These are phyloP conservation scores for Papilionanthe hybrid DNA, from an alignment of 116 monocot species.

Conservation along the genomic window DNA sequence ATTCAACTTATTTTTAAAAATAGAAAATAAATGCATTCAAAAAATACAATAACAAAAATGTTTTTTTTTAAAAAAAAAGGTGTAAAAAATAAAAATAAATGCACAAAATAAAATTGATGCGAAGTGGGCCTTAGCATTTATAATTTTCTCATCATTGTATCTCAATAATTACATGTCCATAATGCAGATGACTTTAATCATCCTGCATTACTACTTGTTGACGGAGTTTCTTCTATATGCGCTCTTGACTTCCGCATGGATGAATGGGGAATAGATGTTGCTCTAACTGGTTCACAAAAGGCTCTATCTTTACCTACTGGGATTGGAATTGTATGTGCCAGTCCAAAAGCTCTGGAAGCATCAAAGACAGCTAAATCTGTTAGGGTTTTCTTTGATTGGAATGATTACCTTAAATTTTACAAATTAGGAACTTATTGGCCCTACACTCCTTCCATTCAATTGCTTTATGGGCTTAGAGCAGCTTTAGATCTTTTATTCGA, in stretches of 20 bases:
- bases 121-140: neutral
- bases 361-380: conserved; percentile 76
- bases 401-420: conserved; percentile 86
- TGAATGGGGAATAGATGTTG: conserved; percentile 92
- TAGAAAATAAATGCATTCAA: no score
- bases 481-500: conserved; percentile 89
- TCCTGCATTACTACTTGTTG: conserved; percentile 76
- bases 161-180: neutral
- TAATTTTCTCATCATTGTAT: neutral
- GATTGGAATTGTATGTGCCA: conserved; percentile 85
- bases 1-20: no score
- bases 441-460: conserved; percentile 97
- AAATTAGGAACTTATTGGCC: conserved; percentile 91
- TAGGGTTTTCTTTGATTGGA: conserved; percentile 96
- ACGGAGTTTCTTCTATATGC: conserved; percentile 92
- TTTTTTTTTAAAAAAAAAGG: no score
- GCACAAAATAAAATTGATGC: no score
- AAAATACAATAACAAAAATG: no score
- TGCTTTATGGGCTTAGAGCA: conserved; percentile 79
- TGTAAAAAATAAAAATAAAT: no score
- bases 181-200: conserved; percentile 66
- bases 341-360: conserved; percentile 89
- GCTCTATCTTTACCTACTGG: conserved; percentile 92
- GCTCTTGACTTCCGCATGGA: conserved; percentile 96
- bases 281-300: conserved; percentile 88